Conservation (phyloP, 2,329 filamentous ascomycete species). For the Coniochaeta sp. region DNA sequence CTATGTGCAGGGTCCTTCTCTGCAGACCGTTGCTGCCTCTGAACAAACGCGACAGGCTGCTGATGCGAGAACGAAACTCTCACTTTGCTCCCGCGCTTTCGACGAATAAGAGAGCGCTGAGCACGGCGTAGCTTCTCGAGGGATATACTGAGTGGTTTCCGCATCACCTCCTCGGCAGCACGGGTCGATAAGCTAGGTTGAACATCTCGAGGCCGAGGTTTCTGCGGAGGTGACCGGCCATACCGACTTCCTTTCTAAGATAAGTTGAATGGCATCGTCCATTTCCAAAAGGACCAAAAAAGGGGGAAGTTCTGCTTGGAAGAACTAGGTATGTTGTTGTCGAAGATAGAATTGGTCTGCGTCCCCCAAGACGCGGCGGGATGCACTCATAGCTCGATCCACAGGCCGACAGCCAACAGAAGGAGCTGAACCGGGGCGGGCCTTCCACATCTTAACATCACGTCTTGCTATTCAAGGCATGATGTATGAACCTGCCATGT, state of each 20-base stretch:
- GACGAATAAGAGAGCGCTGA: not conserved
- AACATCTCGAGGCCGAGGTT: not conserved
- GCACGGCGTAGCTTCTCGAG: constrained; percentile 1
- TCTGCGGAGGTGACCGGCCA: constrained; percentile 20
- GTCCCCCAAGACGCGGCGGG: not conserved
- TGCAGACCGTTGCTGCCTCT: not conserved
- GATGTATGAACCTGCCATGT: not conserved
- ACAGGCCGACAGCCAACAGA: not conserved
- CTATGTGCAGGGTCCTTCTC: not conserved
- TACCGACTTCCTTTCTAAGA: constrained; percentile 34
- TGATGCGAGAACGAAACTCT: not conserved
- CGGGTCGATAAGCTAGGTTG: not conserved
- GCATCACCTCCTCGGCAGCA: not conserved
- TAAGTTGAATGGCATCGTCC: constrained; percentile 35
- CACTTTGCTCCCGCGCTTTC: not conserved
- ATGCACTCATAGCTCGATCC: not conserved
- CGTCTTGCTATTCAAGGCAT: not conserved
- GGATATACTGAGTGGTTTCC: not conserved
- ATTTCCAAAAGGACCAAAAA: constrained; percentile 9
- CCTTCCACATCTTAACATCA: not conserved
- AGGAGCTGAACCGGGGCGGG: not conserved
- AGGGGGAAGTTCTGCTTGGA: not conserved
- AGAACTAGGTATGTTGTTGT: not conserved
- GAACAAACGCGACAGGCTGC: not conserved
- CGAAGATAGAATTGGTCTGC: not conserved